Evolutionary conservation across 139 green algal species (phyloP).

Genomic region (Chlorella sorokiniana): DNA sequence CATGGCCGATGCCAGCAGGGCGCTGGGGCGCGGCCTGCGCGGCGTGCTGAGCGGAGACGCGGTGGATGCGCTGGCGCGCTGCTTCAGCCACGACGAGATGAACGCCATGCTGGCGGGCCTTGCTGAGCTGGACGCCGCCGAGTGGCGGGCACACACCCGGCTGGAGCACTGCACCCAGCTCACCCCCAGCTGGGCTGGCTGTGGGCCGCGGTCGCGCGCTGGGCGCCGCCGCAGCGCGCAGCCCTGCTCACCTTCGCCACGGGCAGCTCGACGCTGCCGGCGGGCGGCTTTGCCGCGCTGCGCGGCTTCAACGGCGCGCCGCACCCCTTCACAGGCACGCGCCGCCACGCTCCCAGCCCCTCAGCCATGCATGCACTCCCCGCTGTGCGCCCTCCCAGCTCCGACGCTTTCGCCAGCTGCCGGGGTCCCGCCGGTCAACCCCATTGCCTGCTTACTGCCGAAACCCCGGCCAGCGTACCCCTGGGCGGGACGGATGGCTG

Average conservation of each 20-base stretch:
- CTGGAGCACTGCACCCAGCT: constrained; percentile 5
- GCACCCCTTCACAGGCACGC: constrained; percentile 41
- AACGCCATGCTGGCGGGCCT: constrained; percentile 30
- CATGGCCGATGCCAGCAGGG: not conserved
- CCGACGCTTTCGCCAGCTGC: not conserved
- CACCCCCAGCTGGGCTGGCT: constrained; percentile 36
- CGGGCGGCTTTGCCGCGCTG: constrained; percentile 48
- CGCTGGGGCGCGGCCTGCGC: constrained; percentile 20
- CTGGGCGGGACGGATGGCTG: no score
- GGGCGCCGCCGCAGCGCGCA: not conserved
- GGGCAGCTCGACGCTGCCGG: constrained; percentile 30
- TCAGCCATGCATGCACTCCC: not conserved
- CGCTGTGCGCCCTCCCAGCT: not conserved
- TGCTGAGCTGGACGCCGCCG: constrained; percentile 5
- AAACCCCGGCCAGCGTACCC: no score
- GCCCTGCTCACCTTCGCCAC: constrained; percentile 48
- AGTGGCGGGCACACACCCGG: constrained; percentile 27
- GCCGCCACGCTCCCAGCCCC: no score
- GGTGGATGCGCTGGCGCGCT: constrained; percentile 3
- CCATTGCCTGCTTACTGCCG: no score
- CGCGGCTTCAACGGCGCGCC: constrained; percentile 41
- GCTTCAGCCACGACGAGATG: constrained; percentile 21
- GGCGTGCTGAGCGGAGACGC: not conserved
- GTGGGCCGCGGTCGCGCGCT: constrained; percentile 20
- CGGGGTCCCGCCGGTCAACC: no score